phyloP scores from a whole-genome alignment of 129 eudicot species.

The Helianthus tuberosus region DNA sequence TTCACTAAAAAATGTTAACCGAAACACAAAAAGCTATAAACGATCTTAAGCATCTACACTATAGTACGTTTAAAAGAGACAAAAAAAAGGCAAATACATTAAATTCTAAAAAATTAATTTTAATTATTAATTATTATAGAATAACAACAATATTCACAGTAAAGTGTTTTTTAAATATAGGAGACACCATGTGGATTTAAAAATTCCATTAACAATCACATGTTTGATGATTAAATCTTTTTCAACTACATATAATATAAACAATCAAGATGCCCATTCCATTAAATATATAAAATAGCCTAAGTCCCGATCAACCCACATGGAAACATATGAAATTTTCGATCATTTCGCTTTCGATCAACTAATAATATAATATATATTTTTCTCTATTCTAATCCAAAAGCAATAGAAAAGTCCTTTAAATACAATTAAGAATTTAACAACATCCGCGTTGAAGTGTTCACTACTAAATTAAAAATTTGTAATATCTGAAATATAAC shows the following conservation, averaged over 20 bases:
- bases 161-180: neutral
- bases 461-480: too few relatives aligned
- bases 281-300: neutral
- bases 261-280: neutral
- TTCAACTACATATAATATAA: neutral
- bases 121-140: neutral
- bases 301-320: conserved; percentile 10
- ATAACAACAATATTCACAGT: neutral
- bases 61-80: neutral
- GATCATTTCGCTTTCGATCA: neutral
- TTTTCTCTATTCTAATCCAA: too few relatives aligned
- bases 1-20: too few relatives aligned
- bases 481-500: too few relatives aligned
- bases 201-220: neutral
- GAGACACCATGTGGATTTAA: conserved; percentile 11
- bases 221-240: conserved; percentile 2
- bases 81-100: neutral
- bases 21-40: too few relatives aligned
- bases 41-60: neutral
- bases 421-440: too few relatives aligned
- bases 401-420: too few relatives aligned
- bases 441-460: too few relatives aligned
- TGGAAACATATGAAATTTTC: neutral
- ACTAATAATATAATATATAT: too few relatives aligned
- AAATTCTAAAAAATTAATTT: neutral